Evolutionary conservation across 2,329 filamentous ascomycete genomes (phyloP).

Genomic region (Plectosphaerella plurivora): DNA sequence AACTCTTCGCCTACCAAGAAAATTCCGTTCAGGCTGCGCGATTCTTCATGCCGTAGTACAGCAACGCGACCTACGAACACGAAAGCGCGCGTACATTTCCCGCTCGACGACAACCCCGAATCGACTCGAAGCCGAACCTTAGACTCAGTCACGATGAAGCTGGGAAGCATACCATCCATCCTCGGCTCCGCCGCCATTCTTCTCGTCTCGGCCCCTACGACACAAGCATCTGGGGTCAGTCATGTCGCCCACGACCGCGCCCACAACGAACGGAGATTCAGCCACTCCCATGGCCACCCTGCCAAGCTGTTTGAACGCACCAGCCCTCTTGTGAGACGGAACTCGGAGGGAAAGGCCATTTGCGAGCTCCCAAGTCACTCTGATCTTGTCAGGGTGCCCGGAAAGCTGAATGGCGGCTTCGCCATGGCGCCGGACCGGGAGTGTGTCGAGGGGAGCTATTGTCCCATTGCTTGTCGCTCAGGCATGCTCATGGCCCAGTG

Average conservation of each 20-base stretch:
- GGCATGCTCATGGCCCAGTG: constrained; percentile 77
- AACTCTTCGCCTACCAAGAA: too few relatives aligned
- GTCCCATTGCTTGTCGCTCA: constrained; percentile 71
- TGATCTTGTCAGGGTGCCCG: constrained; percentile 63
- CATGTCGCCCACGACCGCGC: constrained; percentile 33
- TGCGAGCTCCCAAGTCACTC: constrained; percentile 65
- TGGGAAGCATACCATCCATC: not conserved
- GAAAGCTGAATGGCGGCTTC: constrained; percentile 65
- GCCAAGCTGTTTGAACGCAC: constrained; percentile 4
- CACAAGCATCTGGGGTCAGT: constrained; percentile 28
- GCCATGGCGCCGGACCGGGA: constrained; percentile 72
- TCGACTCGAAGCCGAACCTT: constrained; percentile 2
- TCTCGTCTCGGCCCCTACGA: constrained; percentile 37
- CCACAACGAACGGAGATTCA: constrained; percentile 22
- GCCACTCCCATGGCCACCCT: constrained; percentile 27
- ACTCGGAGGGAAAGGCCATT: constrained; percentile 19
- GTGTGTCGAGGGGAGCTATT: constrained; percentile 65
- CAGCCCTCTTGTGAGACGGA: constrained; percentile 18
- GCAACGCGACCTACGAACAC: too few relatives aligned
- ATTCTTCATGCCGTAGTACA: too few relatives aligned
- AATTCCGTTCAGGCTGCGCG: too few relatives aligned
- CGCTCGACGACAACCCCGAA: too few relatives aligned
- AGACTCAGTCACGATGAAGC: not conserved
- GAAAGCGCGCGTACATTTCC: too few relatives aligned
- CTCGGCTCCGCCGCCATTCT: constrained; percentile 15